These are phyloP conservation scores for Cladorrhinum sp. DNA, from an alignment of 2,329 filamentous ascomycete genomes.

Conservation along the genomic window DNA sequence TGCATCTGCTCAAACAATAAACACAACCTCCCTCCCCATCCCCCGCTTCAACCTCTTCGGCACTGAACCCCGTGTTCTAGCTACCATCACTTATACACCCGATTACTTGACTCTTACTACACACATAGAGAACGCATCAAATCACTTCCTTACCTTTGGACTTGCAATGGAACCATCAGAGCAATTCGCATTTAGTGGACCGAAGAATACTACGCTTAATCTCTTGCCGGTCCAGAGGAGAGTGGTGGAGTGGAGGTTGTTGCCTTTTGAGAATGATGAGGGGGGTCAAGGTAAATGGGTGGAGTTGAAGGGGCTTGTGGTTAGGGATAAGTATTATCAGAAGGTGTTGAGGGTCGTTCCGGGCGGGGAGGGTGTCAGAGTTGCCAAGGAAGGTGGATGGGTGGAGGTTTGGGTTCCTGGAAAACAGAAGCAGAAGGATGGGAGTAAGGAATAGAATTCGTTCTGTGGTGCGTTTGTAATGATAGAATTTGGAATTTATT, in stretches of 20 bases:
- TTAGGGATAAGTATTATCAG: slow-evolving; percentile 89
- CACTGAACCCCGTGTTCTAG: slow-evolving; percentile 82
- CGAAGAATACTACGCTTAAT: slow-evolving; percentile 77
- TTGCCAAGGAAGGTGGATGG: slow-evolving; percentile 65
- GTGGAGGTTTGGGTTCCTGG: slow-evolving; percentile 60
- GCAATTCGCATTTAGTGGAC: slow-evolving; percentile 87
- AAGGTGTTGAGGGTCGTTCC: slow-evolving; percentile 80
- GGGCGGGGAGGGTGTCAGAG: slow-evolving; percentile 65
- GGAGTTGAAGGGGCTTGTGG: slow-evolving; percentile 63
- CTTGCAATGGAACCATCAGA: slow-evolving; percentile 89
- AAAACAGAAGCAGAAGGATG: slow-evolving; percentile 10
- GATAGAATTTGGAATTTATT: too few relatives aligned
- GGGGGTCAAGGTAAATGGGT: slow-evolving; percentile 68
- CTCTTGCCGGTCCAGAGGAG: slow-evolving; percentile 78
- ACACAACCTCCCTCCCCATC: slow-evolving; percentile 68
- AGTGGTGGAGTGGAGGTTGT: slow-evolving; percentile 67
- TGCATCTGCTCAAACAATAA: slow-evolving; percentile 36
- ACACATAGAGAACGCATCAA: slow-evolving; percentile 89
- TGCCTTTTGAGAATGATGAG: slow-evolving; percentile 60
- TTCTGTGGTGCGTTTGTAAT: too few relatives aligned
- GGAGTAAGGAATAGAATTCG: neutral
- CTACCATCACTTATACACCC: slow-evolving; percentile 45
- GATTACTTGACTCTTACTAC: slow-evolving; percentile 47
- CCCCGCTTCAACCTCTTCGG: slow-evolving; percentile 78
- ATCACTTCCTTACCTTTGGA: slow-evolving; percentile 91